phyloP scores from a whole-genome alignment of 2,329 filamentous ascomycete genomes.

The Lasiodiplodia citricola region DNA sequence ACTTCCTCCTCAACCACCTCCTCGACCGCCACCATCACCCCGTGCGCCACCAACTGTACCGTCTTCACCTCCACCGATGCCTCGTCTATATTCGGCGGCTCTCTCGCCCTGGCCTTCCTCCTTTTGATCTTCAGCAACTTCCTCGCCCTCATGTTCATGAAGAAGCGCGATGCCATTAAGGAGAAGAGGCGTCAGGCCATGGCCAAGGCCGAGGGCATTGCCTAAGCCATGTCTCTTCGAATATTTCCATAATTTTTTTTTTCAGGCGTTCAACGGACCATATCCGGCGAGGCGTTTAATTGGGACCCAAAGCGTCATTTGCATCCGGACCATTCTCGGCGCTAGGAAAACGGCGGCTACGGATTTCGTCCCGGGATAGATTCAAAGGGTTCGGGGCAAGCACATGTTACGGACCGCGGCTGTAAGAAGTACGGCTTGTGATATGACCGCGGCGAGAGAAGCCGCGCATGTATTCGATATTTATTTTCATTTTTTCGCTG shows the following conservation, averaged over 20 bases:
- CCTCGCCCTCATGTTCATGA: slow-evolving; percentile 10
- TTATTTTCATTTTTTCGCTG: neutral
- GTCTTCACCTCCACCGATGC: slow-evolving; percentile 9
- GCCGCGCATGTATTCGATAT: neutral
- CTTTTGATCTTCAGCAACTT: neutral
- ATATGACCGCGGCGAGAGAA: neutral
- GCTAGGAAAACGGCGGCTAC: neutral
- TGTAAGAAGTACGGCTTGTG: neutral
- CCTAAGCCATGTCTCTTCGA: neutral
- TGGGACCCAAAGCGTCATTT: neutral
- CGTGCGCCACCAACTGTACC: slow-evolving; percentile 19
- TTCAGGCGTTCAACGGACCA: neutral
- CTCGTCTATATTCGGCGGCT: slow-evolving; percentile 11
- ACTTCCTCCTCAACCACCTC: neutral
- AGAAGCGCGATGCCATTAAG: slow-evolving; percentile 6
- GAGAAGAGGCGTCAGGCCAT: neutral
- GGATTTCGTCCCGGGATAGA: neutral
- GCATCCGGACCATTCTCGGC: neutral
- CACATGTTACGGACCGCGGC: neutral
- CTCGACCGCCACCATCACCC: slow-evolving; percentile 1
- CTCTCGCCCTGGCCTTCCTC: neutral
- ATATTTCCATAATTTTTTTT: neutral
- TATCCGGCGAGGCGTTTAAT: neutral
- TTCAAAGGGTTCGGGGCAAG: neutral
- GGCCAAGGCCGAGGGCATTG: neutral